These are phyloP conservation scores for Ephemerocybe angulata DNA, from an alignment of 768 basidiomycete species.

Conservation along the genomic window DNA sequence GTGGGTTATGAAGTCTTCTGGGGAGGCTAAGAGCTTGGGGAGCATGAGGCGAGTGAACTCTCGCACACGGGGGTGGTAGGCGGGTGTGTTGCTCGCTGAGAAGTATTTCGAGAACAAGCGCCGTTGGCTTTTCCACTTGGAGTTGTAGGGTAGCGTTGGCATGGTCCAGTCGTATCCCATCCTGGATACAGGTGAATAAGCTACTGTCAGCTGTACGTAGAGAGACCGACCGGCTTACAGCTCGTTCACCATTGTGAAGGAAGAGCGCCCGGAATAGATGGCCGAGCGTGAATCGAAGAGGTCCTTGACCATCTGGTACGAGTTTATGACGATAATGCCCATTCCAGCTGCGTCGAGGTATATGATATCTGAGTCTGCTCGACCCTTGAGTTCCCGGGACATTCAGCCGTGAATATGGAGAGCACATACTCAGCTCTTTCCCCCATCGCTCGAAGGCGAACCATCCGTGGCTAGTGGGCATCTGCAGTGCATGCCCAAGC, in stretches of 20 bases:
- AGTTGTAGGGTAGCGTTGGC: constrained; percentile 1
- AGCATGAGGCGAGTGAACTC: constrained; percentile 7
- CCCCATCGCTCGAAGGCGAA: neutral
- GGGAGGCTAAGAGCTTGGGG: constrained; percentile 3
- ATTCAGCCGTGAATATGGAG: neutral
- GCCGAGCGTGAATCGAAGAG: constrained; percentile 55
- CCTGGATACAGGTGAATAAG: neutral
- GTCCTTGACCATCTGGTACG: constrained; percentile 40
- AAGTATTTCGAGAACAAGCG: constrained; percentile 3
- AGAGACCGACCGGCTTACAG: neutral
- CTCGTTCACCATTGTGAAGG: constrained; percentile 2
- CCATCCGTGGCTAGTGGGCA: neutral
- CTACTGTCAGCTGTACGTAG: too few relatives aligned
- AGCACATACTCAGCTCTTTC: neutral
- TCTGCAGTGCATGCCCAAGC: constrained; percentile 2
- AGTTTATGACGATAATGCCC: constrained; percentile 37
- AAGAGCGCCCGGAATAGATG: constrained; percentile 47
- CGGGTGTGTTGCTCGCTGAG: constrained; percentile 1
- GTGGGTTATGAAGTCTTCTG: constrained; percentile 6
- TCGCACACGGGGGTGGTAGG: neutral
- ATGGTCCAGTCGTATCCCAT: constrained; percentile 6
- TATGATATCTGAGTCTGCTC: constrained; percentile 40
- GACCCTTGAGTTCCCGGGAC: neutral
- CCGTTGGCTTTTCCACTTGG: constrained; percentile 7
- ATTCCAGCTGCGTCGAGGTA: constrained; percentile 51